Evolutionary conservation across 768 basidiomycete genomes (phyloP), one percentile per base, ranked within the genome.

Genomic region (Amylocystis lapponica): DNA sequence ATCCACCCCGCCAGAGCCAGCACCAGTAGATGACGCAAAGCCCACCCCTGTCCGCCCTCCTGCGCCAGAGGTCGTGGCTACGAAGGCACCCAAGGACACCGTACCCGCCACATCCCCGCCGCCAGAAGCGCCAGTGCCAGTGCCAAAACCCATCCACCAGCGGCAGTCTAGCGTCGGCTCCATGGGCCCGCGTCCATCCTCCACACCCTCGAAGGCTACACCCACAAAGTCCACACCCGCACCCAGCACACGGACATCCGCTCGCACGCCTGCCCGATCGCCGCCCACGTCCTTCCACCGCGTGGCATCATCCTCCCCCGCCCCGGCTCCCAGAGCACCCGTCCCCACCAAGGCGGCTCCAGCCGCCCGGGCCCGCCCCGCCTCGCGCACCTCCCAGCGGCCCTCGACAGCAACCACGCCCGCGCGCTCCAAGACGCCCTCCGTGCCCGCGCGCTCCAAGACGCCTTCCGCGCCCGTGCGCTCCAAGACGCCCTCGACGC

Each of bases 401-500:
- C 63, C 67, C 43, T 27, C 60, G 10, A 35, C 71, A 76, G 22
- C 67, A 7, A 41, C 43, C 26, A 54, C 62, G 44, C 52, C 4
- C n/a, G 45, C 55, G 19, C 51, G 59, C 12, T 49, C 62, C 21
- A 58, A 58, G 48, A 62, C 65, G 0, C 61, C 63, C 5, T 60
- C 61, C 16, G n/a, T n/a, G n/a, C n/a, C n/a, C n/a, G 30, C 38
- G 20, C 37, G 37, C 17, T 17, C 38, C 20, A 45, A 44, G 35
- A 42, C 52, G 0, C 48, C 49, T 12, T 52, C 66, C 8, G 42
- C 43, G 10, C 13, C 46, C 12, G 26, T 19, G 26, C 31, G 42
- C 41, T 17, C 5, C 47, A 32, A 44, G 75, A 41, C 72, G 76
- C 27, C 52, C 5, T 27, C 42, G n/a, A 79, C 80, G 0, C 80